A percentile compares a stretch with the other conserved stretches of the same genome.
Evolutionary conservation across 2,329 filamentous ascomycete species (phyloP).

Genomic region (Colletotrichum magnum): DNA sequence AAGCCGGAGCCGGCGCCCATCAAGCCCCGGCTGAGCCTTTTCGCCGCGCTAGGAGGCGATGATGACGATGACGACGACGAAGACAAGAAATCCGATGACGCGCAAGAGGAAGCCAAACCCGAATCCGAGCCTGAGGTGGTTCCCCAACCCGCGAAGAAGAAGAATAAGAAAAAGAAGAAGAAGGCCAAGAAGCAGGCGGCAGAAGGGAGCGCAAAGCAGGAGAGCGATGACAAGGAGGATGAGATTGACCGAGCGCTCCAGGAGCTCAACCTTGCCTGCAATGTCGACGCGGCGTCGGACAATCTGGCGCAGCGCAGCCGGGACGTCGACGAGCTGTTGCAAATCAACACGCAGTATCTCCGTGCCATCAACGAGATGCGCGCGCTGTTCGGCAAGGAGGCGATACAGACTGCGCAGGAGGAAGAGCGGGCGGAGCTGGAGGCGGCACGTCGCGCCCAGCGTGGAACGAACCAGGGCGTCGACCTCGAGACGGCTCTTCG

Average conservation of each 20-base stretch:
- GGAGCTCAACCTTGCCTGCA: slow-evolving; percentile 60
- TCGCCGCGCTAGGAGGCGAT: slow-evolving; percentile 66
- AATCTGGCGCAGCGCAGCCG: slow-evolving; percentile 31
- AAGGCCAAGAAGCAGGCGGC: slow-evolving; percentile 50
- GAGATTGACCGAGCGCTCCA: slow-evolving; percentile 70
- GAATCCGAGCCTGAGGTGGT: slow-evolving; percentile 42
- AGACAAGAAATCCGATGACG: slow-evolving; percentile 51
- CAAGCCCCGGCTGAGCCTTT: slow-evolving; percentile 62
- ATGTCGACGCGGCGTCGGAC: slow-evolving; percentile 38
- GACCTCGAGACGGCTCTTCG: slow-evolving; percentile 71
- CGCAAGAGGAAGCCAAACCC: slow-evolving; percentile 43
- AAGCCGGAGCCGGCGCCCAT: slow-evolving; percentile 50
- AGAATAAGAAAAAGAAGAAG: slow-evolving; percentile 57
- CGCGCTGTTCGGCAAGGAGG: slow-evolving; percentile 68
- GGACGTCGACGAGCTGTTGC: slow-evolving; percentile 56
- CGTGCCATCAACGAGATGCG: slow-evolving; percentile 94
- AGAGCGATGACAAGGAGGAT: slow-evolving; percentile 54
- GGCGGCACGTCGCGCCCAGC: slow-evolving; percentile 51
- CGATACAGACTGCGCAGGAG: slow-evolving; percentile 67
- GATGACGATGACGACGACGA: slow-evolving; percentile 54
- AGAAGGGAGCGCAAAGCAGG: slow-evolving; percentile 30
- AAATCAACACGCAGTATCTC: slow-evolving; percentile 77
- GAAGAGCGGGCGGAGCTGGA: slow-evolving; percentile 63
- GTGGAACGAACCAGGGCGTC: slow-evolving; percentile 62
- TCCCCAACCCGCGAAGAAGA: slow-evolving; percentile 48